A percentile compares a stretch with the other conserved stretches of the same genome.
Evolutionary conservation across 179 eudicot genomes (phyloP).

Genomic region (Drosera spatulata): DNA sequence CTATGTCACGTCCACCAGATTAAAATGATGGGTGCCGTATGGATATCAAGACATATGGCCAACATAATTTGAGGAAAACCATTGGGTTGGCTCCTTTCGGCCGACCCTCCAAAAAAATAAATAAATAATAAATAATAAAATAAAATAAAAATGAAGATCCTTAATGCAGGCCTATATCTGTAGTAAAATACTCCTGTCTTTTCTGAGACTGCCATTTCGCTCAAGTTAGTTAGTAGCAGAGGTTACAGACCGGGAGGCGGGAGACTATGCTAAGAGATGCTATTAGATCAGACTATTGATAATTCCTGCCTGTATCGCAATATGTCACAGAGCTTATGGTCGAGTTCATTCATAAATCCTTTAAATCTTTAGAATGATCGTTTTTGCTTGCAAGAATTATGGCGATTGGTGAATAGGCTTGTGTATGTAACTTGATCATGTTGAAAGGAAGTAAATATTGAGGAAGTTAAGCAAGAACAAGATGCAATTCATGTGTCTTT

Average conservation of each 20-base stretch:
- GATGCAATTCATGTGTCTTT: too few species aligned
- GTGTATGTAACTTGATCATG: not conserved
- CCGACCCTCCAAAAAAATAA: too few species aligned
- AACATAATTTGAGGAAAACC: too few species aligned
- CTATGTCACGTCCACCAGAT: not conserved
- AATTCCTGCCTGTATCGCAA: conserved; percentile 53
- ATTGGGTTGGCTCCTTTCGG: too few species aligned
- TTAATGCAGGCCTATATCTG: conserved; percentile 28
- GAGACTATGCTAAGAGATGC: conserved; percentile 61
- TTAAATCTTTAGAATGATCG: not conserved
- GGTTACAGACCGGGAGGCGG: conserved; percentile 18
- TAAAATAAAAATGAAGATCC: too few species aligned
- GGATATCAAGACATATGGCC: too few species aligned
- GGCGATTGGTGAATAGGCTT: not conserved
- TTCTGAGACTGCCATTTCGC: conserved; percentile 69
- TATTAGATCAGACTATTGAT: conserved; percentile 53
- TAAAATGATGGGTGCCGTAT: too few species aligned
- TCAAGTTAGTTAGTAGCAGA: conserved; percentile 37
- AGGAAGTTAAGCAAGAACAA: too few species aligned
- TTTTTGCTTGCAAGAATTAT: not conserved
- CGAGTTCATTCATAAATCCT: not conserved
- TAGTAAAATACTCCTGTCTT: conserved; percentile 56
- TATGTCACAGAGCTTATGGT: conserved; percentile 17
- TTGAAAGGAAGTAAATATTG: too few species aligned
- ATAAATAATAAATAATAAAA: too few species aligned